Percentiles rank a stretch among this genome's conserved stretches.
These are phyloP conservation scores for Hypoxylon sp. DNA, from an alignment of 2,329 filamentous ascomycete genomes.

Conservation along the genomic window DNA sequence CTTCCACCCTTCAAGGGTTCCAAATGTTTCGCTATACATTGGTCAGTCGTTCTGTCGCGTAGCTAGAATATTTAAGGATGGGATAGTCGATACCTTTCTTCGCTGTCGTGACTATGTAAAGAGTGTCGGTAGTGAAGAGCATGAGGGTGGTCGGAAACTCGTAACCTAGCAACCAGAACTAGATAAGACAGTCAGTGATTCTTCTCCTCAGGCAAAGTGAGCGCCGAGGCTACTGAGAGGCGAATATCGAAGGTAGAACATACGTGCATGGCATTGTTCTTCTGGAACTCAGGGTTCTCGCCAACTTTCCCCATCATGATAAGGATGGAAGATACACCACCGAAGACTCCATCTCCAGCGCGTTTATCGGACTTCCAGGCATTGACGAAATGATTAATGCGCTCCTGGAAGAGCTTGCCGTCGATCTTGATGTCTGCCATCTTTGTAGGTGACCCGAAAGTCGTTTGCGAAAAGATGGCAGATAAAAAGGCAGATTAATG, in stretches of 20 bases:
- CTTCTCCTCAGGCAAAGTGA: neutral
- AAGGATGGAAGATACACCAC: constrained; percentile 87
- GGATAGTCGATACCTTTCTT: constrained; percentile 82
- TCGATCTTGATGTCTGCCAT: constrained; percentile 95
- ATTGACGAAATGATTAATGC: constrained; percentile 86
- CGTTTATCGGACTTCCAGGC: constrained; percentile 98
- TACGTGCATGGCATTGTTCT: constrained; percentile 97
- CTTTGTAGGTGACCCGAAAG: constrained; percentile 57
- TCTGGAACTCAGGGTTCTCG: constrained; percentile 88
- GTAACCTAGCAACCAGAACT: constrained; percentile 99
- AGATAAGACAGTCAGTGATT: constrained; percentile 32
- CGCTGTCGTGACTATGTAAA: constrained; percentile 94
- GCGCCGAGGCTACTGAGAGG: too few relatives aligned
- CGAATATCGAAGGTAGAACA: constrained; percentile 55
- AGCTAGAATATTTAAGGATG: neutral
- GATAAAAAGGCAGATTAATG: constrained; percentile 34
- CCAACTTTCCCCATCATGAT: constrained; percentile 96
- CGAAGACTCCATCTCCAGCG: constrained; percentile 86
- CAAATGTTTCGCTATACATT: constrained; percentile 83
- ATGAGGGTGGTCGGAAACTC: constrained; percentile 98
- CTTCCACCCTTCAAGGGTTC: constrained; percentile 93
- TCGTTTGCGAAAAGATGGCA: constrained; percentile 49
- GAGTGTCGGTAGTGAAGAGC: constrained; percentile 87
- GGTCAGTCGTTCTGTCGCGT: constrained; percentile 53
- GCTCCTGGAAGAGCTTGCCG: constrained; percentile 92